Evolutionary conservation across 1,284 basidiomycete genomes (phyloP).

Genomic region (Microstroma glucosiphilum): DNA sequence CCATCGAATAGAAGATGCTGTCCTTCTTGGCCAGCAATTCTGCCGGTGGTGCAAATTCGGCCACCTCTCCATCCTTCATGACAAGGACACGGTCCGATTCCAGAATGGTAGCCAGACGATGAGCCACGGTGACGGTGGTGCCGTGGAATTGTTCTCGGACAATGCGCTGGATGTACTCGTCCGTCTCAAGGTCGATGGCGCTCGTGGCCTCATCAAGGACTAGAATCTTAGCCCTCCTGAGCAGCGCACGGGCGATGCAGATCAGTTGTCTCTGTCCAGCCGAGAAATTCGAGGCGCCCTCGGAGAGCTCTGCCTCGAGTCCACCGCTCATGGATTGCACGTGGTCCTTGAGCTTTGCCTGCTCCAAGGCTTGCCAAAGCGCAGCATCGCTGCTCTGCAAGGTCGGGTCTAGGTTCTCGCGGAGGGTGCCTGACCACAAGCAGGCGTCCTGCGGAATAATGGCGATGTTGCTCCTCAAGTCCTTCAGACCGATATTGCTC

Average conservation of each 20-base stretch:
- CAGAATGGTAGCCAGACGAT: slow-evolving; percentile 83
- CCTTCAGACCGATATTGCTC: slow-evolving; percentile 72
- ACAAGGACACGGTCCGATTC: slow-evolving; percentile 78
- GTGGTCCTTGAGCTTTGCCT: slow-evolving; percentile 66
- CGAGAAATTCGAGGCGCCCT: slow-evolving; percentile 72
- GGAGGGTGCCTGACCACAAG: slow-evolving; percentile 76
- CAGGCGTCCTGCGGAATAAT: slow-evolving; percentile 76
- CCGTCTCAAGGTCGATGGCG: slow-evolving; percentile 74
- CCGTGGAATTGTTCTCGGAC: slow-evolving; percentile 58
- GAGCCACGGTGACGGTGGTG: slow-evolving; percentile 57
- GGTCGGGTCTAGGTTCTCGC: slow-evolving; percentile 76
- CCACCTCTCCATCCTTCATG: slow-evolving; percentile 68
- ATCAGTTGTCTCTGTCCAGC: slow-evolving; percentile 65
- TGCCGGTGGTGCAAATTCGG: slow-evolving; percentile 68
- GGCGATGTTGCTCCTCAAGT: slow-evolving; percentile 60
- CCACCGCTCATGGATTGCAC: slow-evolving; percentile 66
- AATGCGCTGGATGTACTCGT: slow-evolving; percentile 74
- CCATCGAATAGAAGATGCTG: slow-evolving; percentile 47
- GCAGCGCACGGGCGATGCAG: slow-evolving; percentile 50
- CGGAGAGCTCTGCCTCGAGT: slow-evolving; percentile 69
- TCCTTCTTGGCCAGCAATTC: slow-evolving; percentile 60
- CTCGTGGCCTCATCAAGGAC: slow-evolving; percentile 76
- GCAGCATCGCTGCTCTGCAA: slow-evolving; percentile 63
- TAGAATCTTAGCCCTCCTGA: slow-evolving; percentile 65
- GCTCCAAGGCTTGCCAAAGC: slow-evolving; percentile 74